These are phyloP conservation scores for Salicornia ramosissima DNA, from an alignment of 148 eudicot genomes.

Conservation along the genomic window DNA sequence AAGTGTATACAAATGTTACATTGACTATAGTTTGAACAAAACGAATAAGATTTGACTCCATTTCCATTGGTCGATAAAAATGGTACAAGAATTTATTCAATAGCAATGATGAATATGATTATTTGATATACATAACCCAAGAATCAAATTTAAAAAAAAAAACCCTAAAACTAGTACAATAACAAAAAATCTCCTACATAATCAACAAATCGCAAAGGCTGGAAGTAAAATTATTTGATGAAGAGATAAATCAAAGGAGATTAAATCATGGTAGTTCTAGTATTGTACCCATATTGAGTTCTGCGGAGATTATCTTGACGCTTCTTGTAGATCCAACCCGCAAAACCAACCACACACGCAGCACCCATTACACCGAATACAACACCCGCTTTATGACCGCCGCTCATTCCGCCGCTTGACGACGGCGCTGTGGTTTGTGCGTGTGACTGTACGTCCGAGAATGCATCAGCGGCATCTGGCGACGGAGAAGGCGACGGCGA, in stretches of 20 bases:
- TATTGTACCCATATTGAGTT: conserved; percentile 43
- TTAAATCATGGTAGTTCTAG: conserved; percentile 28
- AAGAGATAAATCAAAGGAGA: too few species aligned
- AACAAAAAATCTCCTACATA: conserved; percentile 7
- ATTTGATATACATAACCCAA: too few species aligned
- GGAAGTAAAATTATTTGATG: too few species aligned
- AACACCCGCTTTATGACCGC: conserved; percentile 49
- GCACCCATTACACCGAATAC: conserved; percentile 31
- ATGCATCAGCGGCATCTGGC: conserved; percentile 5
- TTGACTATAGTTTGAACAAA: conserved; percentile 4
- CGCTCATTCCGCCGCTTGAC: conserved; percentile 20
- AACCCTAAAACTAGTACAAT: background rate
- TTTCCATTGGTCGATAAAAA: too few species aligned
- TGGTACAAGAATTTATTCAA: background rate
- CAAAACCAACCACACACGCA: conserved; percentile 31
- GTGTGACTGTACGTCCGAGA: background rate
- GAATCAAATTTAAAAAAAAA: background rate
- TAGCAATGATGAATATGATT: too few species aligned
- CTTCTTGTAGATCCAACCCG: conserved; percentile 50
- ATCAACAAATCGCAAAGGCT: background rate
- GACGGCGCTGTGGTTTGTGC: conserved; percentile 7
- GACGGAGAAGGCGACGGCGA: conserved; percentile 12
- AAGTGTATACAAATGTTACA: background rate
- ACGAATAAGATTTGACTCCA: background rate
- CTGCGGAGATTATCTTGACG: conserved; percentile 53